These are phyloP conservation scores for Annulohypoxylon nitens DNA, from an alignment of 495 filamentous ascomycete genomes.

Conservation along the genomic window DNA sequence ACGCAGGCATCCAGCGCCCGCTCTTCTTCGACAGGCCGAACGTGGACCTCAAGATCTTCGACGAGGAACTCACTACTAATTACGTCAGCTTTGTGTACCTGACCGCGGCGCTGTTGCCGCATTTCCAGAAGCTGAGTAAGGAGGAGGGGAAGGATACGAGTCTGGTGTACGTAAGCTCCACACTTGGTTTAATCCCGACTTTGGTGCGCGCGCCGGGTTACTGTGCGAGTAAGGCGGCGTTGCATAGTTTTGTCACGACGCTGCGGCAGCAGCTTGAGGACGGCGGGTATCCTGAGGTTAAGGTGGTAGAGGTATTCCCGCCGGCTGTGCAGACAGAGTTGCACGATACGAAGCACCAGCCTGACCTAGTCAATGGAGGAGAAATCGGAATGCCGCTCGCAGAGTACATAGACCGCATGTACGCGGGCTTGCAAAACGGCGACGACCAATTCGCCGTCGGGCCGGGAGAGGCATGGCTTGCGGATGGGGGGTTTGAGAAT, in stretches of 20 bases:
- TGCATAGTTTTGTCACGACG: constrained; percentile 63
- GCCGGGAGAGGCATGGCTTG: constrained; percentile 33
- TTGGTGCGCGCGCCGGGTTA: constrained; percentile 58
- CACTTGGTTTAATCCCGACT: constrained; percentile 60
- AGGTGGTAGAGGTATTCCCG: constrained; percentile 71
- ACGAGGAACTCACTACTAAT: constrained; percentile 71
- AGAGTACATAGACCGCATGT: constrained; percentile 66
- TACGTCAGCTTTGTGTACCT: constrained; percentile 71
- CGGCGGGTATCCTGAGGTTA: constrained; percentile 51
- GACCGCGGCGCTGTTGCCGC: constrained; percentile 69
- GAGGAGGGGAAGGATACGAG: constrained; percentile 40
- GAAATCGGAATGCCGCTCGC: constrained; percentile 69
- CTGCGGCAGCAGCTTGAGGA: constrained; percentile 68
- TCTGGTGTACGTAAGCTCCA: constrained; percentile 60
- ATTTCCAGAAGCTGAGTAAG: constrained; percentile 58
- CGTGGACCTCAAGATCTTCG: constrained; percentile 64
- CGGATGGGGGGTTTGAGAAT: constrained; percentile 39
- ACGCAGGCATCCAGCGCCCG: constrained; percentile 64
- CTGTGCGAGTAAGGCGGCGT: constrained; percentile 66
- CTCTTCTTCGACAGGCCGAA: constrained; percentile 72
- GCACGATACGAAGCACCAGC: constrained; percentile 62
- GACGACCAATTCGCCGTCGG: constrained; percentile 55
- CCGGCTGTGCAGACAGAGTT: constrained; percentile 72
- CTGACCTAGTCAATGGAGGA: constrained; percentile 52
- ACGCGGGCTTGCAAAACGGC: constrained; percentile 60